Conservation (phyloP, 75 land plant species). For the Larix kaempferi region DNA sequence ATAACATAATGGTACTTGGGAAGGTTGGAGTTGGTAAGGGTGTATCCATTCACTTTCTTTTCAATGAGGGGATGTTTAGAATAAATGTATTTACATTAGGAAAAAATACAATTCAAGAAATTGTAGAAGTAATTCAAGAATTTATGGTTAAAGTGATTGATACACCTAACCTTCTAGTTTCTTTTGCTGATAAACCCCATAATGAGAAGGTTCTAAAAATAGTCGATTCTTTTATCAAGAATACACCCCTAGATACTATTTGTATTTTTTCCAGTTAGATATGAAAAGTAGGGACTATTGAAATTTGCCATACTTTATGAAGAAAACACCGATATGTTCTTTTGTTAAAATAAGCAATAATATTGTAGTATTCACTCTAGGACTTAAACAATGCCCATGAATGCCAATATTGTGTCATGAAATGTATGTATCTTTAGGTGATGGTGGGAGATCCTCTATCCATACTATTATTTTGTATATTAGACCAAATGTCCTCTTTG, state of each 20-base stretch:
- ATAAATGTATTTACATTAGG: constrained; percentile 69
- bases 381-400: no score
- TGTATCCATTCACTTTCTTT: constrained; percentile 88
- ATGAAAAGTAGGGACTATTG: constrained; percentile 79
- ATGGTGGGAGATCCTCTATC: no score
- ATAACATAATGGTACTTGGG: no score
- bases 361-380: no score
- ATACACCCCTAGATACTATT: constrained; percentile 78
- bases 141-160: constrained; percentile 76
- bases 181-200: background rate
- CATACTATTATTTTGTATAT: no score
- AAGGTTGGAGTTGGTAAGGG: constrained; percentile 95
- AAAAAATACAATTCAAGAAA: constrained; percentile 67
- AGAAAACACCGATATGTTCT: no score
- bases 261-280: constrained; percentile 88
- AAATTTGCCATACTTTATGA: constrained; percentile 77
- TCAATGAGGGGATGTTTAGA: constrained; percentile 54
- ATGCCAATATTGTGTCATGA: no score
- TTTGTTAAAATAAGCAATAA: no score
- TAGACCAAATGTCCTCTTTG: no score
- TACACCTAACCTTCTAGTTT: constrained; percentile 65
- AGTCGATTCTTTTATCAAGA: constrained; percentile 64
- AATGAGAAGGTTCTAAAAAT: constrained; percentile 54
- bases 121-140: constrained; percentile 71
- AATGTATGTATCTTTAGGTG: no score